phyloP scores from a whole-genome alignment of 352 stramenopile species.

The Globisporangium camurandrum region DNA sequence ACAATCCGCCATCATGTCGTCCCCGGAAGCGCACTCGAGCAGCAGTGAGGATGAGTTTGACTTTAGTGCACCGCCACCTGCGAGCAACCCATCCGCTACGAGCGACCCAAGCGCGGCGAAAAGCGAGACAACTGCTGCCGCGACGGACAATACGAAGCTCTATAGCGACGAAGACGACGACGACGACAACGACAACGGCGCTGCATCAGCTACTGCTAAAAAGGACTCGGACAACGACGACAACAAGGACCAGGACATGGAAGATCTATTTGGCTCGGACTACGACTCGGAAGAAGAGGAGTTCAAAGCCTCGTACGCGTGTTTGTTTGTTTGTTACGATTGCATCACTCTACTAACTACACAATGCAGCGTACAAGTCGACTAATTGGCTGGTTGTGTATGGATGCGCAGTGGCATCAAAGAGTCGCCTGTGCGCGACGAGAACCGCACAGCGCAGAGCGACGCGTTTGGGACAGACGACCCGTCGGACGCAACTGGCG shows the following conservation, averaged over 20 bases:
- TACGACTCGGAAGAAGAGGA: conserved; percentile 87
- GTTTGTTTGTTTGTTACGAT: not conserved
- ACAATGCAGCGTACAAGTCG: no score
- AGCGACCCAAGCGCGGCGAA: conserved; percentile 1
- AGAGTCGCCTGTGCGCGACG: conserved; percentile 67
- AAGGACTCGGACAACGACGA: conserved; percentile 17
- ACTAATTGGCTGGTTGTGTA: no score
- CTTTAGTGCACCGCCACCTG: conserved; percentile 31
- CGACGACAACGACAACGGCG: conserved; percentile 35
- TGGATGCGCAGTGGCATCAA: conserved; percentile 60
- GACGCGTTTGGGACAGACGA: conserved; percentile 45
- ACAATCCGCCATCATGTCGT: conserved; percentile 61
- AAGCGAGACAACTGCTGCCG: conserved; percentile 4
- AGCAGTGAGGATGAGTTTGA: conserved; percentile 80
- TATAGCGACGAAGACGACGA: conserved; percentile 72
- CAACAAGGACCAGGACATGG: conserved; percentile 77
- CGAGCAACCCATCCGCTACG: conserved; percentile 11
- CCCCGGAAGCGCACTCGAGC: conserved; percentile 46
- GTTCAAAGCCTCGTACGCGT: conserved; percentile 77
- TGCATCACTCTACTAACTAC: no score
- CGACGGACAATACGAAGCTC: conserved; percentile 35
- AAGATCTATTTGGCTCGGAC: conserved; percentile 84
- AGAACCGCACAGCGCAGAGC: conserved; percentile 26
- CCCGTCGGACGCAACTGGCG: conserved; percentile 16
- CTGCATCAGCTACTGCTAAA: conserved; percentile 24